These are phyloP conservation scores for Candida succiphila DNA, from an alignment of 805 yeast species.

Conservation along the genomic window DNA sequence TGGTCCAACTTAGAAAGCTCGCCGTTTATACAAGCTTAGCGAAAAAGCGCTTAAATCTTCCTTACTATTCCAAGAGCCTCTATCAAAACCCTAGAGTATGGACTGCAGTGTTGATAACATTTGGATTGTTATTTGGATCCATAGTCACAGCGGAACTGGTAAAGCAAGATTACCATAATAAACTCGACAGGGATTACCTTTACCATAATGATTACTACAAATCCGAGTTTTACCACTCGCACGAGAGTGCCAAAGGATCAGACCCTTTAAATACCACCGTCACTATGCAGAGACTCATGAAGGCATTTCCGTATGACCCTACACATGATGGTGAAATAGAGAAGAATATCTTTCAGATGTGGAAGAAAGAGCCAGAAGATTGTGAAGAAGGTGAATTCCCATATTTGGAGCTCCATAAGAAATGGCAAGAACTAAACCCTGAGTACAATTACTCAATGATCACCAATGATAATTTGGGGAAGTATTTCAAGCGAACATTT, in stretches of 20 bases:
- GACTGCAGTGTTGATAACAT: too few species aligned
- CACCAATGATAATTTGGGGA: conserved; percentile 40
- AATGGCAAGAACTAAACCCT: conserved; percentile 57
- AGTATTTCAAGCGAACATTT: conserved; percentile 38
- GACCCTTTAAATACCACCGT: not conserved
- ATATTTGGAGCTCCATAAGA: conserved; percentile 30
- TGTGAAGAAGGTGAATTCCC: conserved; percentile 22
- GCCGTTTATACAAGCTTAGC: too few species aligned
- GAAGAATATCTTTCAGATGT: not conserved
- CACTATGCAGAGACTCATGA: not conserved
- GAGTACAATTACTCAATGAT: conserved; percentile 58
- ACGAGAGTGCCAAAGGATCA: not conserved
- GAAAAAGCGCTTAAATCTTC: too few species aligned
- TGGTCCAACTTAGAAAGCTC: too few species aligned
- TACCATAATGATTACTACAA: too few species aligned
- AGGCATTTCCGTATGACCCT: not conserved
- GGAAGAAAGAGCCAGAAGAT: not conserved
- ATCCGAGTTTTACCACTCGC: too few species aligned
- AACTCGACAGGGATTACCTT: too few species aligned
- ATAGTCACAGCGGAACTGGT: too few species aligned
- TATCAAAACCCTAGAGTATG: too few species aligned
- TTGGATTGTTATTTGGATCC: too few species aligned
- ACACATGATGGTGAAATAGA: not conserved
- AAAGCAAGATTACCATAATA: too few species aligned
- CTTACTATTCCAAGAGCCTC: too few species aligned